A percentile compares a stretch with the other conserved stretches of the same genome.
These are phyloP conservation scores for Monosporascus cannonballus DNA, from an alignment of 2,329 filamentous ascomycete species.

Conservation along the genomic window DNA sequence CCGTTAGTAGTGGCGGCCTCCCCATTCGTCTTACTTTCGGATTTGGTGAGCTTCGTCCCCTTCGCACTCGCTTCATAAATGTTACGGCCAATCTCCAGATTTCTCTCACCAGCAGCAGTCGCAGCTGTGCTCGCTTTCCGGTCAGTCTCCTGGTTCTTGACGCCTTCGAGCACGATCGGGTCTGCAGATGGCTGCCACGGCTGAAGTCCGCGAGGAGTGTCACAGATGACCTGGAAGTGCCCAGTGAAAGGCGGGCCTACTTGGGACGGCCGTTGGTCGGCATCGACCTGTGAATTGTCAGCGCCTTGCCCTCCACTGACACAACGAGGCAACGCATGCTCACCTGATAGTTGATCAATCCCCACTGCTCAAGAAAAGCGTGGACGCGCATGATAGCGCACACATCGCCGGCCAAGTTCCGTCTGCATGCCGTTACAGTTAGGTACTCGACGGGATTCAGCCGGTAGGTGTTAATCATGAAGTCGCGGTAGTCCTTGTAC, in stretches of 20 bases:
- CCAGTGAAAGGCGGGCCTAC: conserved; percentile 96
- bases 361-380: conserved; percentile 97
- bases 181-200: conserved; percentile 89
- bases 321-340: conserved; percentile 10
- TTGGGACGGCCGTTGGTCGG: conserved; percentile 88
- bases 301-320: conserved; percentile 2
- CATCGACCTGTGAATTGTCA: conserved; percentile 68
- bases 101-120: conserved; percentile 71
- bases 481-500: conserved; percentile 98
- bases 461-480: conserved; percentile 99
- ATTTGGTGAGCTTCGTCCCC: conserved; percentile 61
- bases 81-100: conserved; percentile 88
- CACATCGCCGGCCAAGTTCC: conserved; percentile 93
- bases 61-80: conserved; percentile 92
- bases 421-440: conserved; percentile 90
- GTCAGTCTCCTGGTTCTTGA: conserved; percentile 64
- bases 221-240: conserved; percentile 92
- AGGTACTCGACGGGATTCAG: conserved; percentile 94
- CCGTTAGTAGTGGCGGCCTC: conserved; percentile 66
- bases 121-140: conserved; percentile 59
- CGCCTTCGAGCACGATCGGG: conserved; percentile 57
- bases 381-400: conserved; percentile 99
- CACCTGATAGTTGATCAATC: conserved; percentile 98
- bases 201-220: conserved; percentile 90
- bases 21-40: conserved; percentile 68